These are phyloP conservation scores for Ceratocystis cubensis DNA, from an alignment of 2,329 filamentous ascomycete species.

Conservation along the genomic window DNA sequence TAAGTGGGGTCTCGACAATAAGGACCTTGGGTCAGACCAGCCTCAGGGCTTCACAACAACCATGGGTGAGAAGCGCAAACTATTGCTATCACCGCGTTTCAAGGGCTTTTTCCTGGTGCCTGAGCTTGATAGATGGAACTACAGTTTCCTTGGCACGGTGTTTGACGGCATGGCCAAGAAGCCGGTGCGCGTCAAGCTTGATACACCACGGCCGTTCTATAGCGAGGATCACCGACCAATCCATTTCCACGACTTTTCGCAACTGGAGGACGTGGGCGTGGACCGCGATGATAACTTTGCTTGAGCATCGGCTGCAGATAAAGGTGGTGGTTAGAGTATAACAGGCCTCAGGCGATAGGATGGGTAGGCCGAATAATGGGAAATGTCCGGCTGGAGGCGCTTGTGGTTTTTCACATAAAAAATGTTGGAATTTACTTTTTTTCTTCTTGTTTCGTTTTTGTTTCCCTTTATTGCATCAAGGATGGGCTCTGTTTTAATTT, in stretches of 20 bases:
- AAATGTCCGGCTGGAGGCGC: not conserved
- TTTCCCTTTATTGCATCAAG: not conserved
- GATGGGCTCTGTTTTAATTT: not conserved
- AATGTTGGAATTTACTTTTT: conserved; percentile 6
- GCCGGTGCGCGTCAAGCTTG: conserved; percentile 79
- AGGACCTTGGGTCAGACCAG: conserved; percentile 81
- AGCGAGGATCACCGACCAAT: conserved; percentile 81
- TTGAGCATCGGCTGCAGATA: conserved; percentile 33
- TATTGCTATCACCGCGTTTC: conserved; percentile 85
- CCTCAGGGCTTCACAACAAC: conserved; percentile 83
- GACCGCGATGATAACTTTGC: conserved; percentile 89
- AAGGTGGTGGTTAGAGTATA: not conserved
- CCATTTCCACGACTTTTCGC: conserved; percentile 95
- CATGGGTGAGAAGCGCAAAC: conserved; percentile 92
- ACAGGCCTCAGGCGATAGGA: not conserved
- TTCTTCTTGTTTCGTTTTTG: not conserved
- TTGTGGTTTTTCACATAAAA: conserved; percentile 5
- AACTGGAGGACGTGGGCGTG: conserved; percentile 93
- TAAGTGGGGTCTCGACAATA: conserved; percentile 95
- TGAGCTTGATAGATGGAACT: conserved; percentile 86
- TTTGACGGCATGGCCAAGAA: conserved; percentile 87
- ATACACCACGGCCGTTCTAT: conserved; percentile 83
- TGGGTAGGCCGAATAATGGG: not conserved
- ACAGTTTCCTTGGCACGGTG: conserved; percentile 88
- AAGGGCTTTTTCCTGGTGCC: conserved; percentile 93